Percentiles rank a stretch among this genome's conserved stretches.
phyloP scores from a whole-genome alignment of 108 stramenopile species.

The Pseudonitzschia delicatissima region DNA sequence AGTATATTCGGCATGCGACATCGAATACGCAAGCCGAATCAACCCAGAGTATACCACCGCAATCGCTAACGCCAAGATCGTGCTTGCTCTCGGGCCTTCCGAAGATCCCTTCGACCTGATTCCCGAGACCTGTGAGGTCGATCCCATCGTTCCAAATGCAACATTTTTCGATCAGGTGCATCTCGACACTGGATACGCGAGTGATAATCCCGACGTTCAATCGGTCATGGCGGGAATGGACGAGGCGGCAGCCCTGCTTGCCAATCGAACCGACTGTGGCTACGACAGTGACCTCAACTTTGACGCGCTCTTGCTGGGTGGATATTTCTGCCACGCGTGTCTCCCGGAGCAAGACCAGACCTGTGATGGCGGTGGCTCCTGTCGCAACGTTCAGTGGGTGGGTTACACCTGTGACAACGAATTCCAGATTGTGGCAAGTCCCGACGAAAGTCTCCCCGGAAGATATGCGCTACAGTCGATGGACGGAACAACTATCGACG shows the following conservation, averaged over 20 bases:
- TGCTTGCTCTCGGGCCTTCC: background rate
- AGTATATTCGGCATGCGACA: conserved; percentile 9
- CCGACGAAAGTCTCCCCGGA: background rate
- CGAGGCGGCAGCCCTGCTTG: conserved; percentile 35
- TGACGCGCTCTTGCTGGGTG: conserved; percentile 49
- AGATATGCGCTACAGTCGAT: background rate
- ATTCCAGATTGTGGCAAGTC: conserved; percentile 12
- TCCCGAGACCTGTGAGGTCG: conserved; percentile 26
- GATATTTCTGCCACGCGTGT: conserved; percentile 49
- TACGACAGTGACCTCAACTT: conserved; percentile 46
- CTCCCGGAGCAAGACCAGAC: conserved; percentile 20
- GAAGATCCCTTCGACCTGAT: conserved; percentile 17
- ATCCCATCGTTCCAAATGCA: conserved; percentile 25
- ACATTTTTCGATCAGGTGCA: conserved; percentile 54
- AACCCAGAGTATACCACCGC: conserved; percentile 13
- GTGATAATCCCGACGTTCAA: conserved; percentile 40
- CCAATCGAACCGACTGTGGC: conserved; percentile 48
- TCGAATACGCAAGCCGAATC: conserved; percentile 1
- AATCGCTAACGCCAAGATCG: background rate
- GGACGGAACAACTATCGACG: background rate
- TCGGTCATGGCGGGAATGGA: conserved; percentile 46
- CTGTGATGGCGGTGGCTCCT: conserved; percentile 25
- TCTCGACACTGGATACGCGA: conserved; percentile 41
- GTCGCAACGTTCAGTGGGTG: conserved; percentile 24
- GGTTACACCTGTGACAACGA: conserved; percentile 50